Evolutionary conservation across 2,329 filamentous ascomycete species (phyloP).

Genomic region (Alternaria hordeiaustralica): DNA sequence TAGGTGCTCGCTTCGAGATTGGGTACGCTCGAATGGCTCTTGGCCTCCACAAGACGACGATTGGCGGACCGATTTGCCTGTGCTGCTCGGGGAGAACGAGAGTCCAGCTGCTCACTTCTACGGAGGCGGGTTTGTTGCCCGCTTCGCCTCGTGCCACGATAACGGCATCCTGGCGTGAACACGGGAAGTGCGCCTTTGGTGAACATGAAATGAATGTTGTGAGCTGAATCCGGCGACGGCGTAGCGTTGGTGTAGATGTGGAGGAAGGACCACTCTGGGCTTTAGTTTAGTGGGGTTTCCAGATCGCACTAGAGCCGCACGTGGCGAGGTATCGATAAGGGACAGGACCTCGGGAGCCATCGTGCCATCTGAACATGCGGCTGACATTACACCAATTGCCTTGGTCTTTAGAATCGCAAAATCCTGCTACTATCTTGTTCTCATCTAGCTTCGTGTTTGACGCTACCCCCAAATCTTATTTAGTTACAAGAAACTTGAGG

Average conservation of each 20-base stretch:
- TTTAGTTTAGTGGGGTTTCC: background rate
- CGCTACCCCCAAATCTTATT: background rate
- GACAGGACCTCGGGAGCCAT: background rate
- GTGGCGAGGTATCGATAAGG: constrained; percentile 5
- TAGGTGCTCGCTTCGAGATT: constrained; percentile 13
- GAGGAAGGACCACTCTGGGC: background rate
- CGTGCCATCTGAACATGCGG: background rate
- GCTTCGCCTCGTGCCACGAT: background rate
- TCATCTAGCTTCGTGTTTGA: background rate
- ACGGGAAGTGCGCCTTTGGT: background rate
- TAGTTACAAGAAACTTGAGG: background rate
- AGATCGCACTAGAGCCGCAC: background rate
- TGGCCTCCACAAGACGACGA: constrained; percentile 21
- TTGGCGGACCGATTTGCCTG: constrained; percentile 30
- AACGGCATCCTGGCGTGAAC: background rate
- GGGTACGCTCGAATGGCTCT: constrained; percentile 19
- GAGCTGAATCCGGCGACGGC: background rate
- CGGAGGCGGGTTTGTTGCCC: background rate
- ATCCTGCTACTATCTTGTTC: background rate
- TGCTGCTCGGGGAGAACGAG: constrained; percentile 6
- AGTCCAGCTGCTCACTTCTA: background rate
- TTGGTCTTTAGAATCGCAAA: background rate
- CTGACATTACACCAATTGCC: background rate
- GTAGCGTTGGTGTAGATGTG: background rate
- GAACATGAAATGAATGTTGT: background rate